These are phyloP conservation scores for Cryptococcus jaspeensis DNA, from an alignment of 1,284 basidiomycete genomes.

Conservation along the genomic window DNA sequence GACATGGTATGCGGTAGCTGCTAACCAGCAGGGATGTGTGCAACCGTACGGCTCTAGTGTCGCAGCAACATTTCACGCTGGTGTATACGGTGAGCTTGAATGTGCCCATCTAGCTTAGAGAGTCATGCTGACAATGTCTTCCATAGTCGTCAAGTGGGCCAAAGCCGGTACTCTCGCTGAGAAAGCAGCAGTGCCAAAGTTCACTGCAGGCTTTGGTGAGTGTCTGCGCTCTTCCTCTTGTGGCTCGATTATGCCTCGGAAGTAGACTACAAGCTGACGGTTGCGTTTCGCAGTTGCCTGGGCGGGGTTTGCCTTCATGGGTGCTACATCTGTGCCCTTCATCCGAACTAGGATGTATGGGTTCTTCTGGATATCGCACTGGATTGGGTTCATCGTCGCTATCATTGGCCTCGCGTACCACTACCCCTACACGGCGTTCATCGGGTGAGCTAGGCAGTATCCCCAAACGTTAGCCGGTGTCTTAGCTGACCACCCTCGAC, in stretches of 20 bases:
- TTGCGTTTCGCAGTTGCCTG: conserved; percentile 21
- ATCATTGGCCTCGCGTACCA: conserved; percentile 81
- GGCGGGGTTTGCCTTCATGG: conserved; percentile 30
- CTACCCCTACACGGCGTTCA: conserved; percentile 67
- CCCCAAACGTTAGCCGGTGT: background rate
- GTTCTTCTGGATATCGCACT: conserved; percentile 53
- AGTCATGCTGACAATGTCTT: background rate
- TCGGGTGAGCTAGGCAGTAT: conserved; percentile 47
- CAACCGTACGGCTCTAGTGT: background rate
- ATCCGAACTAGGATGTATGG: conserved; percentile 38
- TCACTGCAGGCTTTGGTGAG: conserved; percentile 9
- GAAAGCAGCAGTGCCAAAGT: background rate
- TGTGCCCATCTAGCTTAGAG: background rate
- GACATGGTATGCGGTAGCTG: background rate
- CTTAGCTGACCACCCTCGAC: conserved; percentile 1
- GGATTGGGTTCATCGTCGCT: conserved; percentile 71
- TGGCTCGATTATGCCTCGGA: background rate
- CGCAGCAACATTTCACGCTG: conserved; percentile 11
- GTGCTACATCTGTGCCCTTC: conserved; percentile 41
- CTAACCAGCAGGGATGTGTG: background rate
- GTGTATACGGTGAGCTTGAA: conserved; percentile 3
- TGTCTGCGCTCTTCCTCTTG: background rate
- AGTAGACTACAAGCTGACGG: background rate
- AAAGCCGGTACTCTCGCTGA: conserved; percentile 6
- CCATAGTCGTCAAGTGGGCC: conserved; percentile 10